Base-by-base conservation (phyloP, 192 early-diverging fungal genomes). In the Entomortierella parvispora region DNA sequence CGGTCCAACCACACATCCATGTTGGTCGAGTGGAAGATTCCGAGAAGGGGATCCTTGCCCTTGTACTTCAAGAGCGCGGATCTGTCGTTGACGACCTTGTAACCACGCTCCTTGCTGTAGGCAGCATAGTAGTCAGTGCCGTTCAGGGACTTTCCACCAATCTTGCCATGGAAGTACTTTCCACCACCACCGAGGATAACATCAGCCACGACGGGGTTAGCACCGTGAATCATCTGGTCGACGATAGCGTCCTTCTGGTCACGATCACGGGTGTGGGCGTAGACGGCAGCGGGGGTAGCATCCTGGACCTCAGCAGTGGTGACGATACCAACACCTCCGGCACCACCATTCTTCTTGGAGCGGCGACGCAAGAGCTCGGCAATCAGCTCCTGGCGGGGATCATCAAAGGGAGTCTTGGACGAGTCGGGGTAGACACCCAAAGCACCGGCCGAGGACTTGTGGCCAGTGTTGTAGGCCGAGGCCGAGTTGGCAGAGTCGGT, bases 401-500 rank as follows among this genome's bases (percentile, higher is more conserved):
- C 89, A 71, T 90, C 89, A 40, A 88, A 79, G 28, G 84, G 79
- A 62, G 59, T 70, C 26, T 47, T 26, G 28, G 85, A 89, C 18
- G 89, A 89, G 63, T 90, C 89, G 26, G 86, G 74, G 71, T 90
- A 89, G 48, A 89, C 88, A 78, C 77, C 80, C 22, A 90, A 51
- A 62, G 85, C 81, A 65, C 85, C 83, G 68, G 84, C 84, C 32
- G 74, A 82, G 45, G 74, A 67, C 80, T 90, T 89, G 61, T 90
- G 87, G 15, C 87, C 89, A 70, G 85, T 76, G 70, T 84, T 79
- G 79, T 90, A 90, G 61, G 89, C 69, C 8, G 83, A 76, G 47
- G 89, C 89, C n/a, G 86, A 88, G 79, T 90, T 90, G 75, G 89
- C 89, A 62, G 89, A 90, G 75, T 90, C 89, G 45, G 89, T 90